Evolutionary conservation across 2,329 filamentous ascomycete species (phyloP).

Genomic region (Colletotrichum filicis): DNA sequence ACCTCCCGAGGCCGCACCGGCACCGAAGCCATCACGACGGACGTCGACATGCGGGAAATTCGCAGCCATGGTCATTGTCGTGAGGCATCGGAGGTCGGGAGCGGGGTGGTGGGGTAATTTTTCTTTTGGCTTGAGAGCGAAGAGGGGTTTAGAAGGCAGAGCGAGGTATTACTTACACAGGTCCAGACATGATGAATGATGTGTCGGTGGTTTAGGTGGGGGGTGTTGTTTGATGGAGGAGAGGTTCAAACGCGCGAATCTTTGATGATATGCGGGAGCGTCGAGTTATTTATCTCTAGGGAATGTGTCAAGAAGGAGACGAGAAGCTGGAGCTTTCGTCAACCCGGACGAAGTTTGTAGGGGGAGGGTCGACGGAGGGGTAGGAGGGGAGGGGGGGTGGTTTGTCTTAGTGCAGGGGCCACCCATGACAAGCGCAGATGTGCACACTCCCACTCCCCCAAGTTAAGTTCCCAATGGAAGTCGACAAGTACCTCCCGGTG

Average conservation of each 20-base stretch:
- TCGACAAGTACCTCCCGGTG: constrained; percentile 9
- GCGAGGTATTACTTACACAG: constrained; percentile 68
- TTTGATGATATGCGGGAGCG: constrained; percentile 20
- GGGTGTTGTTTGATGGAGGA: constrained; percentile 23
- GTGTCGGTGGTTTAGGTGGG: constrained; percentile 19
- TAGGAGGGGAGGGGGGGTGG: constrained; percentile 30
- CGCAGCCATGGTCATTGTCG: constrained; percentile 40
- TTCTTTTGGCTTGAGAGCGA: constrained; percentile 8
- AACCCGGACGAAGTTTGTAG: constrained; percentile 35
- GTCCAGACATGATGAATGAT: constrained; percentile 68
- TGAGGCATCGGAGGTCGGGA: constrained; percentile 38
- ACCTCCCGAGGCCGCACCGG: constrained; percentile 13
- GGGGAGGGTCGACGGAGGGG: constrained; percentile 35
- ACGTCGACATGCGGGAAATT: constrained; percentile 47
- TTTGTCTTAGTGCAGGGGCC: constrained; percentile 32
- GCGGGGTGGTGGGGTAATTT: constrained; percentile 54
- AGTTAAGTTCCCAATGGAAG: not conserved
- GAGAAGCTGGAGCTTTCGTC: constrained; percentile 34
- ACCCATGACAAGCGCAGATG: constrained; percentile 23
- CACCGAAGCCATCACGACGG: constrained; percentile 6
- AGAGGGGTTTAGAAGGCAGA: constrained; percentile 37
- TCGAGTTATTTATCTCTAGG: constrained; percentile 37
- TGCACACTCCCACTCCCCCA: constrained; percentile 17
- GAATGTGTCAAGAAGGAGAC: constrained; percentile 34
- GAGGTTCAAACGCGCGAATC: constrained; percentile 29